Conservation (phyloP, 1,139 yeast genomes). For the Geotrichum phurueaensis region DNA sequence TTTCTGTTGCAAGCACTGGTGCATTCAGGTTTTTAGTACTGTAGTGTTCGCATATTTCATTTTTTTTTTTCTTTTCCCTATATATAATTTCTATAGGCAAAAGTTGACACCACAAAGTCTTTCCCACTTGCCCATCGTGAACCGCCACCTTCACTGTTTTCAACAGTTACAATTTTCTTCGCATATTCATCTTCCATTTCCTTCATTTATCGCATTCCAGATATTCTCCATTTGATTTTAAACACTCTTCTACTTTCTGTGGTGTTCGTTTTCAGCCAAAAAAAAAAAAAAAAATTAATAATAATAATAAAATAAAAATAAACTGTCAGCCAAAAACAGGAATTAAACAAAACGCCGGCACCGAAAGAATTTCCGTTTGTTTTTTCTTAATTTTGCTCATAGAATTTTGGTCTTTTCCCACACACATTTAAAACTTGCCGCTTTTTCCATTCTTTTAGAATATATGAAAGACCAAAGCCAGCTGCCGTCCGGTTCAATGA, state of each 20-base stretch:
- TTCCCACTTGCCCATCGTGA: background rate
- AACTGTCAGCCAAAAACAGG: background rate
- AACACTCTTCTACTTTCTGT: background rate
- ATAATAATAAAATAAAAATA: no score
- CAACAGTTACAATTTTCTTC: no score
- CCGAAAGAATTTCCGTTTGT: background rate
- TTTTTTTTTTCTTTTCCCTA: no score
- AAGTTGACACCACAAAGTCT: background rate
- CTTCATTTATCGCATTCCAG: background rate
- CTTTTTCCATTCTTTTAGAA: background rate
- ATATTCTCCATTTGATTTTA: background rate
- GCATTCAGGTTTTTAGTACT: background rate
- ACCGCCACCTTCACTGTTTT: background rate
- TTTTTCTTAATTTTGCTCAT: background rate
- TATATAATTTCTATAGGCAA: background rate
- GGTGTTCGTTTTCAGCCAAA: background rate
- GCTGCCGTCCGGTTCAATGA: constrained; percentile 1
- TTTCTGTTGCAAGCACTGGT: no score
- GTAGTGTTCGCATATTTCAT: background rate
- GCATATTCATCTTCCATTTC: background rate
- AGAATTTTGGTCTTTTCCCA: background rate
- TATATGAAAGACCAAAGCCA: background rate
- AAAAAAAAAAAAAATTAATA: no score
- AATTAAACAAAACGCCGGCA: background rate
- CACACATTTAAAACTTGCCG: background rate